Base-by-base conservation (phyloP, 108 stramenopile species). In the Nitzschia sp. region DNA sequence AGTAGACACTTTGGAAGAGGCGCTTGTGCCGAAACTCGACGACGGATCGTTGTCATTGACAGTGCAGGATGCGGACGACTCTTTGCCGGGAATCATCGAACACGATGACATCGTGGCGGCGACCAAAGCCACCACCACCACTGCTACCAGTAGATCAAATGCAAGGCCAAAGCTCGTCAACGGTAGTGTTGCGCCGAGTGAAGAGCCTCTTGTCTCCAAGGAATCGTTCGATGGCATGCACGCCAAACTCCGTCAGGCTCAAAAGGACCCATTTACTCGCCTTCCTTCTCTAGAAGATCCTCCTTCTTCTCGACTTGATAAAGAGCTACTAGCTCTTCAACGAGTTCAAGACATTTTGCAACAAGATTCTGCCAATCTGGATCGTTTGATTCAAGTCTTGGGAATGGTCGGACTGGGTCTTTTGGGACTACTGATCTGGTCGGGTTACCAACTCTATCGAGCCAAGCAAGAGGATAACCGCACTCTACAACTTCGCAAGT, bases 341-440 rank as follows among this genome's bases (percentile, higher is more conserved):
- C 49, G 49, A 3, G 18, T 75, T n/a, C 59, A 62, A 19, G 59
- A 36, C 24, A 46, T 42, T 38, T 55, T 60, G 27, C 59, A 62
- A 29, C 35, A 62, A 15, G 74, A 68, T 13, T 47, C 66, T 46
- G 42, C 17, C 24, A 62, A 61, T 13, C 36, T 68, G 53, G 67
- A 75, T 56, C n/a, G 32, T 34, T 17, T 68, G 6, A 24, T 75
- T 6, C 32, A 32, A 23, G 42, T 56, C 0, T 27, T 66, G 21
- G 34, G 54, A 1, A 31, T 54, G 25, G 17, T 75, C 31, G 59
- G 54, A 1, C 0, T 62, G 15, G 35, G 34, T 35, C 49, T 68
- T 21, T 54, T 75, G 9, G 1, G 18, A 2, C 2, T 55, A 29
- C 31, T 75, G 51, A 18, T 60, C 0, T 75, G 74, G 74, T 46